phyloP scores from a whole-genome alignment of 2,329 filamentous ascomycete species.

The Paracamarosporium sp. region DNA sequence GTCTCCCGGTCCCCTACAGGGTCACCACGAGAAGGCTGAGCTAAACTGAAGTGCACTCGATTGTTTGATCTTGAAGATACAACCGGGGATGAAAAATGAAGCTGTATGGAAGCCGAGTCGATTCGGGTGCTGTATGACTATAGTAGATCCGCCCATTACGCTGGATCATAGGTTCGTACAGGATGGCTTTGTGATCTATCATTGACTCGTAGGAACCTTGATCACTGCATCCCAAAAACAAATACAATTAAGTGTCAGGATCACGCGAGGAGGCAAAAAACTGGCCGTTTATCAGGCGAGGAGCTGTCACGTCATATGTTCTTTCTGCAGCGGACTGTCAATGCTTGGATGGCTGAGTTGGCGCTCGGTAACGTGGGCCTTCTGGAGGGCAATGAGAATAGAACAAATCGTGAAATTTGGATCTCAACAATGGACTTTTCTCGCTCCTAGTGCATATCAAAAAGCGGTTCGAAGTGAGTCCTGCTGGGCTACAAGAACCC shows the following conservation, averaged over 20 bases:
- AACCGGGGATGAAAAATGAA: neutral
- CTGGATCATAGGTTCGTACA: neutral
- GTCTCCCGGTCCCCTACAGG: conserved; percentile 1
- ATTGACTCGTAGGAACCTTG: neutral
- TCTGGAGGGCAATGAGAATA: neutral
- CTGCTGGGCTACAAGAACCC: too few relatives aligned
- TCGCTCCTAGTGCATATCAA: too few relatives aligned
- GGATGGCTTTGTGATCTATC: neutral
- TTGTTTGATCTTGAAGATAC: neutral
- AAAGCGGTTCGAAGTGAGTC: too few relatives aligned
- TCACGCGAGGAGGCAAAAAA: neutral
- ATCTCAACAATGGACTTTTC: too few relatives aligned
- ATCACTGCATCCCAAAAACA: neutral
- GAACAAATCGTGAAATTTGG: neutral
- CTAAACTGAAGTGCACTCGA: neutral
- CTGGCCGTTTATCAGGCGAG: neutral
- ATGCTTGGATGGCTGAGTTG: neutral
- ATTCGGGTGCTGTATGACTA: neutral
- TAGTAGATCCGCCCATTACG: neutral
- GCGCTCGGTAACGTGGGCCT: neutral
- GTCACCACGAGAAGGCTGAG: neutral
- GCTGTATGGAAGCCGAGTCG: neutral
- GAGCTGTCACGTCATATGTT: too few relatives aligned
- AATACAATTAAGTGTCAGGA: neutral
- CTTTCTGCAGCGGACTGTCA: too few relatives aligned